These are phyloP conservation scores for Pleurotus giganteus DNA, from an alignment of 768 basidiomycete genomes.

Conservation along the genomic window DNA sequence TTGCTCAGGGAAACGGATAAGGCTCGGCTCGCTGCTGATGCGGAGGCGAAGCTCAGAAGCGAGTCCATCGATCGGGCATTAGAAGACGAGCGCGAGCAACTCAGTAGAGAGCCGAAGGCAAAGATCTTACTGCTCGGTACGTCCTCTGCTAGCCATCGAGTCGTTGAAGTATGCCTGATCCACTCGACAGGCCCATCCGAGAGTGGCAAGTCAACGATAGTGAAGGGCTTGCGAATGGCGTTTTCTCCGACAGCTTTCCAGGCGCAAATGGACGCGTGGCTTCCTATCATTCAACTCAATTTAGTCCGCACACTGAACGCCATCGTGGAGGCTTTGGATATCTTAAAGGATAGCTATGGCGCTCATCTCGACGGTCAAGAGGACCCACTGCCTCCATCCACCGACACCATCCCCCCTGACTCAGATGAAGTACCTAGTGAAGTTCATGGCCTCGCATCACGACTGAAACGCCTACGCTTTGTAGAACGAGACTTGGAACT, in stretches of 20 bases:
- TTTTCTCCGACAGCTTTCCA: constrained; percentile 59
- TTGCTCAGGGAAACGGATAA: constrained; percentile 35
- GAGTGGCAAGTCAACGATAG: constrained; percentile 64
- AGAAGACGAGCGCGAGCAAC: constrained; percentile 40
- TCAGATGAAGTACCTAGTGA: background rate
- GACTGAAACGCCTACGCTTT: background rate
- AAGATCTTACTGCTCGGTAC: constrained; percentile 59
- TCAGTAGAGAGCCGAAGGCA: constrained; percentile 34
- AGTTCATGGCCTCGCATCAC: background rate
- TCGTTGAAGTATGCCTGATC: background rate
- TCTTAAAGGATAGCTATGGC: background rate
- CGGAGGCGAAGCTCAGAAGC: constrained; percentile 49
- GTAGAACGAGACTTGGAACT: background rate
- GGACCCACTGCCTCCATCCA: background rate
- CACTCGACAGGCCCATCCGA: constrained; percentile 55
- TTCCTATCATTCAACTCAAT: constrained; percentile 66
- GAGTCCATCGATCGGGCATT: constrained; percentile 56
- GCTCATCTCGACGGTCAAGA: constrained; percentile 12
- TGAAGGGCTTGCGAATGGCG: constrained; percentile 65
- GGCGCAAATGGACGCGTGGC: constrained; percentile 52
- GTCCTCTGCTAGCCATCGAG: constrained; percentile 16
- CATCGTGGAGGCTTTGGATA: constrained; percentile 32
- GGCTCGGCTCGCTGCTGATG: constrained; percentile 40
- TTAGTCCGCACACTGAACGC: constrained; percentile 54
- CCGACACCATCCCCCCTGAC: background rate